These are phyloP conservation scores for Pezicula rhizophila DNA, from an alignment of 2,329 filamentous ascomycete genomes.

Conservation along the genomic window DNA sequence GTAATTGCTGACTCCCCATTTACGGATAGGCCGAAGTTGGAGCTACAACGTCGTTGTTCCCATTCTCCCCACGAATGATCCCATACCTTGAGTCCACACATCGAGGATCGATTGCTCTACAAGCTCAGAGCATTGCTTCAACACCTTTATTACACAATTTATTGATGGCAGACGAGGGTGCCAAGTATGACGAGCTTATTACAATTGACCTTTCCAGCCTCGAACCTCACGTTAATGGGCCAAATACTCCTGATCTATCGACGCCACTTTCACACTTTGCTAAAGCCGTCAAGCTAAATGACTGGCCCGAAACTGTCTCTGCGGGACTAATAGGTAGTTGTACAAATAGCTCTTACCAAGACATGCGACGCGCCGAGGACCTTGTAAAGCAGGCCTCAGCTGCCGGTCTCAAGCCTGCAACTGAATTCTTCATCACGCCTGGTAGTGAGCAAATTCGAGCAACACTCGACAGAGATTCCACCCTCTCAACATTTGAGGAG, in stretches of 20 bases:
- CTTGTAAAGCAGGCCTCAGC: constrained; percentile 85
- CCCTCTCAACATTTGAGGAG: constrained; percentile 75
- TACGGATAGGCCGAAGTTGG: constrained; percentile 65
- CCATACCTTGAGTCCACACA: constrained; percentile 85
- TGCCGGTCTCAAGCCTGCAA: constrained; percentile 83
- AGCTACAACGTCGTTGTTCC: constrained; percentile 72
- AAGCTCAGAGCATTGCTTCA: constrained; percentile 24
- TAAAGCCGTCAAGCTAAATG: constrained; percentile 71
- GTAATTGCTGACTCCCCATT: no score
- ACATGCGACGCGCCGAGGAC: constrained; percentile 93
- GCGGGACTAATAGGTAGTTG: constrained; percentile 95
- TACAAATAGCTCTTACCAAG: constrained; percentile 97
- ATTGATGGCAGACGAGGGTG: constrained; percentile 72
- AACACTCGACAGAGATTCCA: constrained; percentile 83
- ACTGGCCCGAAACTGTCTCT: constrained; percentile 87
- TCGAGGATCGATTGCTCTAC: constrained; percentile 41
- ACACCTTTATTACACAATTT: constrained; percentile 46
- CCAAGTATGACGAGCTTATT: constrained; percentile 85
- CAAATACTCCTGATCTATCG: constrained; percentile 91
- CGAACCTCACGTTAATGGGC: constrained; percentile 95
- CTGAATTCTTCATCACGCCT: constrained; percentile 92
- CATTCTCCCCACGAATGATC: constrained; percentile 76
- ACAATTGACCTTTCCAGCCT: constrained; percentile 84
- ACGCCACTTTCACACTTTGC: constrained; percentile 90
- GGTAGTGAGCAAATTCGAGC: constrained; percentile 96